A percentile compares a stretch with the other conserved stretches of the same genome.
Evolutionary conservation across 2,329 filamentous ascomycete genomes (phyloP).

Genomic region (Cladosporium sp.): DNA sequence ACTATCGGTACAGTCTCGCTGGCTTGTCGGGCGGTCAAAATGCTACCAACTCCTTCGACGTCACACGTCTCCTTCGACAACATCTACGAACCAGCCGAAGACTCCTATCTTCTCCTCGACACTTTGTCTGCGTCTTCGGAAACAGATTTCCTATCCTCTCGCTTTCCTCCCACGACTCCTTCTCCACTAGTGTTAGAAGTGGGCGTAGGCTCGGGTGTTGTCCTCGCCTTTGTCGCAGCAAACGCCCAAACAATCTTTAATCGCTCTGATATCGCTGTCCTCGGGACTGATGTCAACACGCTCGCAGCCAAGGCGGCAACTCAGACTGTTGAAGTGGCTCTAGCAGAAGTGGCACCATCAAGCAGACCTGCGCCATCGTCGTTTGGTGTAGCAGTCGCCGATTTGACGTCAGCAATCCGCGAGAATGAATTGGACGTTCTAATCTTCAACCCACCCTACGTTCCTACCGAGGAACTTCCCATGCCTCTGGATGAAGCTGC

Average conservation of each 20-base stretch:
- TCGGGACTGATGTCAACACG: conserved; percentile 79
- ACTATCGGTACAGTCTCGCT: not conserved
- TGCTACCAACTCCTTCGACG: conserved; percentile 92
- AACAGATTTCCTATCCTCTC: conserved; percentile 60
- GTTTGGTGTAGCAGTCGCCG: conserved; percentile 64
- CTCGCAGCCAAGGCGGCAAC: conserved; percentile 75
- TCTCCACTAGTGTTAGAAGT: conserved; percentile 70
- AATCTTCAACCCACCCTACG: conserved; percentile 96
- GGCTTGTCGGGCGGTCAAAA: conserved; percentile 33
- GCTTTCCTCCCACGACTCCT: conserved; percentile 47
- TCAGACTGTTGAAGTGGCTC: conserved; percentile 59
- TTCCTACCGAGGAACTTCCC: conserved; percentile 76
- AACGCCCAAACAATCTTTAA: conserved; percentile 71
- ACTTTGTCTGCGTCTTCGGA: conserved; percentile 73
- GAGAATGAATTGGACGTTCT: conserved; percentile 68
- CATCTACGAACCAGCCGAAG: conserved; percentile 93
- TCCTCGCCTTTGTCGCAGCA: conserved; percentile 81
- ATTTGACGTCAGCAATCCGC: conserved; percentile 63
- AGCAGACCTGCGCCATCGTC: conserved; percentile 15
- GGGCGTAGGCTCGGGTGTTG: conserved; percentile 86
- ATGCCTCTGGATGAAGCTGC: conserved; percentile 10
- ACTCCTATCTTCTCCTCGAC: conserved; percentile 91
- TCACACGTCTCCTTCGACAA: conserved; percentile 83
- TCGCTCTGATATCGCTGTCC: conserved; percentile 62
- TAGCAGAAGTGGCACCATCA: conserved; percentile 26